Base-by-base conservation (phyloP, 1,284 basidiomycete species). In the Cystobasidium sp. region DNA sequence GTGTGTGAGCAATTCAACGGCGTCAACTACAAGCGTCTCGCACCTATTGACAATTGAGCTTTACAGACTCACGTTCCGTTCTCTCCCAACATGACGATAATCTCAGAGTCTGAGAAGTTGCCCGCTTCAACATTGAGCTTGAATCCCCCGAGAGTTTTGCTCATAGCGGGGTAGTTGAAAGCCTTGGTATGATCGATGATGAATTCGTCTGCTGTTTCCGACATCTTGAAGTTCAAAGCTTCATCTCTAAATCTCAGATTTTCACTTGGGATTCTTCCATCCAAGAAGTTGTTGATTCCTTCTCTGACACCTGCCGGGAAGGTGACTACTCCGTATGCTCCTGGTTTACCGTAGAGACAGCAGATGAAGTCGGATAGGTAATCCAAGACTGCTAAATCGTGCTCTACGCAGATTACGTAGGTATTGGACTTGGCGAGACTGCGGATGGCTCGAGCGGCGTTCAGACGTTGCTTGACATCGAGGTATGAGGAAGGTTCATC, bases 201-300 rank as follows among this genome's bases (percentile, higher is more conserved):
- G 62, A 93, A 77, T 80, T 98, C 95, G 78, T 97, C 94, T 18
- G 91, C 93, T 3, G 88, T 94, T 83, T 97, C 95, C 67, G 91
- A 88, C 88, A 97, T 97, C 85, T 94, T 96, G 87, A 98, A 98
- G 4, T 91, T 89, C 20, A 97, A 86, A 0, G 91, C 92, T 80
- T 97, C 95, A 78, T 97, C 90, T 64, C 94, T 89, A 89, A 97
- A 97, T 75, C 95, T 92, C 80, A 98, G 83, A 84, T 98, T 98
- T 83, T 97, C 94, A n/a, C 95, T 97, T 6, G 95, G 95, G 79
- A 97, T 93, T 85, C 94, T 94, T 68, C 94, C 94, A 81, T 98
- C 95, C 74, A 98, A 86, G 88, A 97, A 97, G 80, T 97, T 97
- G 84, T 97, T 97, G 86, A 98, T 97, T 79, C 94, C 94, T 90